phyloP scores from a whole-genome alignment of 345 rosid genomes.

The Zanthoxylum bungeanum region DNA sequence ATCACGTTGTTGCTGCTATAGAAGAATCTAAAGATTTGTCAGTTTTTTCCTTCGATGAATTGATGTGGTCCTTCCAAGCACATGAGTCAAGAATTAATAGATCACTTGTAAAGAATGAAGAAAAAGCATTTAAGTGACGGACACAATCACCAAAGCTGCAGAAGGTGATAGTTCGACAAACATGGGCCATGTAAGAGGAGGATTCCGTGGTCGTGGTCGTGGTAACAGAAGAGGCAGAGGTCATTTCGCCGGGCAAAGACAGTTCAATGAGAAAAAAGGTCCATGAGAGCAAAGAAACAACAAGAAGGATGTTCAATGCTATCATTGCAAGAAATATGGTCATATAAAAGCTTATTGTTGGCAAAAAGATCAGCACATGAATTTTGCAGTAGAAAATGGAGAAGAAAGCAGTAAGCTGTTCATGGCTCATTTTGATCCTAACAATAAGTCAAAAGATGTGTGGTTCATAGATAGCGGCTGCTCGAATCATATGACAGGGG shows the following conservation, averaged over 20 bases:
- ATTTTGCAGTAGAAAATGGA: background rate
- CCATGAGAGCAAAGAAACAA: no score
- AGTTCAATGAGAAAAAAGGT: background rate
- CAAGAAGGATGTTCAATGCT: background rate
- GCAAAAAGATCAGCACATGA: background rate
- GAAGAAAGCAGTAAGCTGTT: background rate
- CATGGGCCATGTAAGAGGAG: background rate
- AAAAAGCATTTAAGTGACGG: background rate
- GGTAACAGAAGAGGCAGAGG: background rate
- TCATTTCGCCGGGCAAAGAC: no score
- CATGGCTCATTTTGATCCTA: background rate
- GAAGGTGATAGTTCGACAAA: no score
- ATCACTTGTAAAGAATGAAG: no score
- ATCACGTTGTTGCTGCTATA: background rate
- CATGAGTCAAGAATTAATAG: no score
- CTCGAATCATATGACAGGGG: background rate
- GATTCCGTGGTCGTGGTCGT: no score
- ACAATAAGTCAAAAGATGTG: background rate
- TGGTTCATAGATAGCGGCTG: background rate
- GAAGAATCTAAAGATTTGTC: background rate
- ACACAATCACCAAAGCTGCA: no score
- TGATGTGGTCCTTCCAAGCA: background rate
- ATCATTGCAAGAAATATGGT: background rate
- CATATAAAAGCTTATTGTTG: background rate
- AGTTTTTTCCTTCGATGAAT: background rate